Percentiles rank a stretch among this genome's conserved stretches.
Evolutionary conservation across 139 green algal species (phyloP).

Genomic region (Nannochloris sp.): DNA sequence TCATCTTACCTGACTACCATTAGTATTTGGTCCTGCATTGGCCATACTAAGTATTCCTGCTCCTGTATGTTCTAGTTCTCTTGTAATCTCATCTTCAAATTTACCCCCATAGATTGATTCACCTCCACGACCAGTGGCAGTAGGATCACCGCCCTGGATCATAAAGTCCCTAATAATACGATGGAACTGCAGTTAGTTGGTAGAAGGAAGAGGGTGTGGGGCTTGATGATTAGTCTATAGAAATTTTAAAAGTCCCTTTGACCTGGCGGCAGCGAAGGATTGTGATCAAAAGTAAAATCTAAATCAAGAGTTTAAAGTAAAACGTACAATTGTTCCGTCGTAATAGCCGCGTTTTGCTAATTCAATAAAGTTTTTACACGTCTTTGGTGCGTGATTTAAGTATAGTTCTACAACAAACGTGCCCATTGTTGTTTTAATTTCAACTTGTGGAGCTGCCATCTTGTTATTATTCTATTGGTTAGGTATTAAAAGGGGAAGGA

Average conservation of each 20-base stretch:
- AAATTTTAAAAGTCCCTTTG: too few species aligned
- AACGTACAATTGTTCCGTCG: constrained; percentile 58
- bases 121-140: constrained; percentile 83
- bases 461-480: too few species aligned
- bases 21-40: constrained; percentile 76
- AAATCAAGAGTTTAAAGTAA: not conserved
- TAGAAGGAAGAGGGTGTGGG: not conserved
- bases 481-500: too few species aligned
- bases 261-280: too few species aligned
- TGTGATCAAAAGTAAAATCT: not conserved
- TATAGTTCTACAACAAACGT: constrained; percentile 74
- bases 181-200: constrained; percentile 43
- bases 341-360: constrained; percentile 86
- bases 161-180: constrained; percentile 88
- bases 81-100: constrained; percentile 86
- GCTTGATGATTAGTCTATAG: too few species aligned
- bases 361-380: constrained; percentile 85
- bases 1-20: constrained; percentile 59
- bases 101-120: constrained; percentile 75
- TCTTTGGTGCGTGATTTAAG: constrained; percentile 70
- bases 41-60: constrained; percentile 85
- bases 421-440: constrained; percentile 66
- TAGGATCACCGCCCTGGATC: constrained; percentile 93
- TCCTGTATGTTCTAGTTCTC: constrained; percentile 76
- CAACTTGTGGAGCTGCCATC: constrained; percentile 28